Evolutionary conservation across 345 rosid species (phyloP), one percentile per base, ranked within the genome.

Genomic region (Erodium maritimum): DNA sequence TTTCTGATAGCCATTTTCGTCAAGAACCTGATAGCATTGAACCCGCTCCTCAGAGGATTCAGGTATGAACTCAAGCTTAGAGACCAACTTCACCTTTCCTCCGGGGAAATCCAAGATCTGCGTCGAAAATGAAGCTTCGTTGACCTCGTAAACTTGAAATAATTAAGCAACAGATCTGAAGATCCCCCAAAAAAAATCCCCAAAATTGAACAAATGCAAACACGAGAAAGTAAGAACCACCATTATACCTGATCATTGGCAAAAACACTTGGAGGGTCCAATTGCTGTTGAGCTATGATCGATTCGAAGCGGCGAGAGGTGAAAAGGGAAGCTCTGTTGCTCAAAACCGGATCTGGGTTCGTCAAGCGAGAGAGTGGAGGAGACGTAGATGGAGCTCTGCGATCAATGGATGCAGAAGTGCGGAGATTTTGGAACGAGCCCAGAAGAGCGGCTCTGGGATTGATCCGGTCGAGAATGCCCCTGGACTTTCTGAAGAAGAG

Each of bases 71-170:
- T 58, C 67, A 75, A 85, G 61, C 62, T 74, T 71, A 1, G 77
- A 55, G 46, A 75, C 80, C 56, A 73, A 88, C 25, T 73, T 17
- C 51, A 85, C 85, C 61, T 79, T 85, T 21, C 90, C 93, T 25
- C 96, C 96, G 1, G 93, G 93, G 37, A 88, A 85, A 61, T 83
- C 79, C 71, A 83, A 33, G 55, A 50, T 86, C 96, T 87, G 65
- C 55, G 14, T 11, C 3, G 12, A 42, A 42, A 42, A 29, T 29
- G 37, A 29, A 29, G 9, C 37, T 29, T n/a, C n/a, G n/a, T n/a
- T n/a, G n/a, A n/a, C n/a, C n/a, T n/a, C n/a, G n/a, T n/a, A n/a
- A n/a, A n/a, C n/a, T n/a, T n/a, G n/a, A n/a, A n/a, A n/a, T n/a
- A n/a, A n/a, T n/a, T n/a, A n/a, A n/a, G n/a, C n/a, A n/a, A n/a